Evolutionary conservation across 2,329 filamentous ascomycete genomes (phyloP), one percentile per base, ranked within the genome.

Genomic region (Venturia aucupariae): DNA sequence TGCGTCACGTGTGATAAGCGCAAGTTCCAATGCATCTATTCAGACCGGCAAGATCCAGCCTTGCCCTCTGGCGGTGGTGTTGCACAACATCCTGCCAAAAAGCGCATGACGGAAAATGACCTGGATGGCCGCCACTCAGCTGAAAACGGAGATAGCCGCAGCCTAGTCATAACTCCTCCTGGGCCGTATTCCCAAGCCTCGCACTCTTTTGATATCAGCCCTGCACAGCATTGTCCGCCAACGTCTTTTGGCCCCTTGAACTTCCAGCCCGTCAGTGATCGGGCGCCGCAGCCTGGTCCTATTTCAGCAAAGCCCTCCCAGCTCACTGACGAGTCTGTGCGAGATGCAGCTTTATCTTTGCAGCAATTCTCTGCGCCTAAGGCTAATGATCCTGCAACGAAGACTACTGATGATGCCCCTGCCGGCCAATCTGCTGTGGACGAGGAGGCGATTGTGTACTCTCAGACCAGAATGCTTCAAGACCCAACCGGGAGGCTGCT

Each of bases 1-100:
- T 87, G 85, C 72, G 79, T 79, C 65, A 83, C 81, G 30, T 87
- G 85, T 73, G 74, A 77, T 55, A 86, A 84, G 74, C 73, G 75
- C 55, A 75, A 75, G 54, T 77, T 77, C 64, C 73, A 72, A 32
- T 77, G 75, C 67, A 70, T 73, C 48, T 77, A 76, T 64, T 61
- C 70, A 35, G 75, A 76, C 44, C 72, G 75, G 62, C 73, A 39
- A 54, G 41, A 75, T 62, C 68, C 71, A 48, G 63, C 68, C 24
- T 72, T 69, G 67, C 75, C 71, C 4, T 3, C 46, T 30, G 1
- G 17, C 6, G 24, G 22, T 65, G 74, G 65, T 27, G 22, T 70
- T 73, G 69, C 73, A 76, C 61, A 73, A 72, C 68, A 74, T 70
- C 66, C 79, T 72, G 68, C 76, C 69, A 71, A 22, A 67, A 67